These are phyloP conservation scores for Uncinocarpus reesii DNA, from an alignment of 2,329 filamentous ascomycete species.

Conservation along the genomic window DNA sequence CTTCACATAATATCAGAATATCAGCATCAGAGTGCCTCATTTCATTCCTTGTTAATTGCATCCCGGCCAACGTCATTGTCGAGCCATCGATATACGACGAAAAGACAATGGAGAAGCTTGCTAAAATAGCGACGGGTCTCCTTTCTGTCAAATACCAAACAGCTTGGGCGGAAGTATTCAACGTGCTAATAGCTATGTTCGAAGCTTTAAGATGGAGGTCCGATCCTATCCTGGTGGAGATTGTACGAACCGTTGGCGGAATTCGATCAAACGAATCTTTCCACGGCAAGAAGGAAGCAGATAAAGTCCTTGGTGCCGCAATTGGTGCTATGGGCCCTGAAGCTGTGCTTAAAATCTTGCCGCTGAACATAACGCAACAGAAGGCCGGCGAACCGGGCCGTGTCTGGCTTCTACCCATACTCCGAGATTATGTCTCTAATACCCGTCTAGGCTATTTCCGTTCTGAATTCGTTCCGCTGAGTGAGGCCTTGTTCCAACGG, in stretches of 20 bases:
- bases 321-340: conserved; percentile 84
- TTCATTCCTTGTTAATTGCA: conserved; percentile 82
- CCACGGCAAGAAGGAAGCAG: conserved; percentile 85
- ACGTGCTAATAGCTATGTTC: conserved; percentile 75
- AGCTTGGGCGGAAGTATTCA: conserved; percentile 92
- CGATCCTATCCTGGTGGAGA: conserved; percentile 62
- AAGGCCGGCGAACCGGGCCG: conserved; percentile 68
- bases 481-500: conserved; percentile 78
- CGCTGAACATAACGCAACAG: conserved; percentile 72
- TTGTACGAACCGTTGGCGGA: conserved; percentile 72
- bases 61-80: conserved; percentile 70
- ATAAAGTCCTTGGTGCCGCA: conserved; percentile 78
- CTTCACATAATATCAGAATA: conserved; percentile 84
- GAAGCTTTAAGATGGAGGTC: conserved; percentile 77
- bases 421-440: conserved; percentile 83
- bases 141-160: conserved; percentile 85
- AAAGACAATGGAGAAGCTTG: conserved; percentile 73
- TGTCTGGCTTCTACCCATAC: conserved; percentile 87
- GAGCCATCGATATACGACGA: conserved; percentile 90
- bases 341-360: conserved; percentile 68
- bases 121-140: conserved; percentile 58
- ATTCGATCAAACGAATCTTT: conserved; percentile 82
- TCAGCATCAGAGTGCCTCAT: conserved; percentile 92
- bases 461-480: conserved; percentile 75
- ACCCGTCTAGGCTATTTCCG: conserved; percentile 79